Evolutionary conservation across 2,329 filamentous ascomycete species (phyloP), one percentile per base, ranked within the genome.

Genomic region (Neobulgaria alba): DNA sequence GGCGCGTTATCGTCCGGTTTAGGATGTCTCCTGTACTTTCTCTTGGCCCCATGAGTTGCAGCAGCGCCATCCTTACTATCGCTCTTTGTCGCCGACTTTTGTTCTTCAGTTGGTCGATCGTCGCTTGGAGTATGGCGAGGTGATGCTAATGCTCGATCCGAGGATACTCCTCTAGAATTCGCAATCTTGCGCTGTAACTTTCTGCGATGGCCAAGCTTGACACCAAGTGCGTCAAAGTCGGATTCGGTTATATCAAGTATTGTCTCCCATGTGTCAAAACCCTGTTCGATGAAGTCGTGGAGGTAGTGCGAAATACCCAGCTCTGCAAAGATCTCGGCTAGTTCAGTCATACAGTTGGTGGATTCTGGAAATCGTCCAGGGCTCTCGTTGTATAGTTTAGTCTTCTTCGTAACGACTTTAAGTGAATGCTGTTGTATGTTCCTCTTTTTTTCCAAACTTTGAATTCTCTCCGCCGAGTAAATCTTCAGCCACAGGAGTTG

Each of bases 171-270:
- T 58, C 82, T 71, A 15, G 75, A 77, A 53, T 86, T 83, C 45
- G 83, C 83, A 56, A 92, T 90, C 37, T 82, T 81, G 47, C 85
- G 71, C 65, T 92, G 85, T n/a, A 92, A 69, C 72, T 86, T 87
- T 82, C 85, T 75, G 58, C 85, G 73, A 61, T 92, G 85, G 17
- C 85, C 85, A 42, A 89, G 72, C 59, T 89, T 89, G 39, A 92
- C 83, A 42, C 77, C 79, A 39, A 92, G 67, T 30, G 73, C 72
- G 65, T 85, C 83, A 46, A 92, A 69, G 56, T 92, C 85, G 17
- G 82, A 84, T 62, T 90, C 85, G 46, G 85, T 87, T 39, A 92
- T 88, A 57, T 90, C 85, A 37, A 88, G 68, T 41, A 90, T 79
- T 1, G 81, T 88, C 23, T 87, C 82, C 85, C 85, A 90, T 9